Percentiles rank a stretch among this genome's conserved stretches.
These are phyloP conservation scores for Blumeriella jaapii DNA, from an alignment of 2,329 filamentous ascomycete species.

Conservation along the genomic window DNA sequence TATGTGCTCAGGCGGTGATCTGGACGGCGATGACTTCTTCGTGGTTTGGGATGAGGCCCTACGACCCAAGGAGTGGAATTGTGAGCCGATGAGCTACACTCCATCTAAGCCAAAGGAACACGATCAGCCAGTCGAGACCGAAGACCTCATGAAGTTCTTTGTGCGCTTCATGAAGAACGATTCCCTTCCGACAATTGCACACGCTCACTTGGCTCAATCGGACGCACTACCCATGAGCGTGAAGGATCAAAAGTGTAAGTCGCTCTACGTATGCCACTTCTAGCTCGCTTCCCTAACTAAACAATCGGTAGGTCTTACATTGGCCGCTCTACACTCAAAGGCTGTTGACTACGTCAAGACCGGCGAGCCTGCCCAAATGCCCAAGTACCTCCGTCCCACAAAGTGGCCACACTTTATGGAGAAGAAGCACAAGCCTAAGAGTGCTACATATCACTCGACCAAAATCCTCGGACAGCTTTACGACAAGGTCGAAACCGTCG, in stretches of 20 bases:
- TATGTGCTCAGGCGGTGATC: constrained; percentile 92
- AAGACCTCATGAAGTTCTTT: constrained; percentile 75
- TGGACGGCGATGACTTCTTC: constrained; percentile 93
- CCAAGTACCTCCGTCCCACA: constrained; percentile 42
- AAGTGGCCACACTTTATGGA: constrained; percentile 85
- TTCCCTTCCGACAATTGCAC: constrained; percentile 65
- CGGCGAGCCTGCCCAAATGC: constrained; percentile 63
- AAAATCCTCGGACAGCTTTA: constrained; percentile 74
- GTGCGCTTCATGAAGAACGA: constrained; percentile 91
- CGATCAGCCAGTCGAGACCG: constrained; percentile 51
- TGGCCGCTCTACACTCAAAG: constrained; percentile 74
- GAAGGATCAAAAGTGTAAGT: constrained; percentile 54
- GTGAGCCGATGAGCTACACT: constrained; percentile 66
- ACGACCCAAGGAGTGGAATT: constrained; percentile 59
- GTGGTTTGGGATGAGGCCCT: constrained; percentile 80
- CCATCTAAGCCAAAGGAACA: constrained; percentile 44
- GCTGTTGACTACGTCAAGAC: constrained; percentile 95
- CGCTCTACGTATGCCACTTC: no score
- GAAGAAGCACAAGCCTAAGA: constrained; percentile 38
- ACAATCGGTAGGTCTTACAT: constrained; percentile 40
- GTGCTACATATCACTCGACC: constrained; percentile 49
- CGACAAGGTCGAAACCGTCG: constrained; percentile 54
- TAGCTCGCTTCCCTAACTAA: background rate
- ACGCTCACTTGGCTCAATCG: constrained; percentile 67
- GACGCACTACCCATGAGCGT: constrained; percentile 53